Percentiles rank a stretch among this genome's conserved stretches.
These are phyloP conservation scores for Pleurotus eryngii DNA, from an alignment of 768 basidiomycete genomes.

Conservation along the genomic window DNA sequence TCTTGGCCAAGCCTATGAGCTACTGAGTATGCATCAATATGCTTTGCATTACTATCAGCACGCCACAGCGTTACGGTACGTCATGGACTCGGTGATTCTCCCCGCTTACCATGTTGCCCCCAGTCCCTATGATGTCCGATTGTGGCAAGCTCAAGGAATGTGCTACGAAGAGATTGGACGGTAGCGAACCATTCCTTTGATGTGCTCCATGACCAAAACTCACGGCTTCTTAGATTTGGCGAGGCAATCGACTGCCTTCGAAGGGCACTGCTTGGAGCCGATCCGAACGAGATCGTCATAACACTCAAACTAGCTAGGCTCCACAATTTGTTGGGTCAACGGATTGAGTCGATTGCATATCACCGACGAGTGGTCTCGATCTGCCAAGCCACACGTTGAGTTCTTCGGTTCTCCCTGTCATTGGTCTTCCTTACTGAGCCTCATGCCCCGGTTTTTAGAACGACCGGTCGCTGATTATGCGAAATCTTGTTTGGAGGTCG, in stretches of 20 bases:
- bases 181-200: conserved; percentile 31
- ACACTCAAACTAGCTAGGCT: conserved; percentile 73
- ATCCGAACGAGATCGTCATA: conserved; percentile 71
- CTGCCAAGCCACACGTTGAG: conserved; percentile 55
- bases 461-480: conserved; percentile 77
- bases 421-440: conserved; percentile 19
- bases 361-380: conserved; percentile 80
- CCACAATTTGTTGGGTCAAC: conserved; percentile 64
- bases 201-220: not conserved
- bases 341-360: conserved; percentile 67
- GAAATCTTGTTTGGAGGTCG: conserved; percentile 81
- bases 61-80: conserved; percentile 85
- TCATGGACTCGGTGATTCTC: not conserved
- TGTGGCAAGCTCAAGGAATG: conserved; percentile 93
- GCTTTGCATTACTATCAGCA: conserved; percentile 95
- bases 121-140: conserved; percentile 92
- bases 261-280: conserved; percentile 81
- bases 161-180: conserved; percentile 91
- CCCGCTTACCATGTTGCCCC: conserved; percentile 2
- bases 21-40: conserved; percentile 96
- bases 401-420: conserved; percentile 7
- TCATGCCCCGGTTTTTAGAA: conserved; percentile 34
- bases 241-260: conserved; percentile 93
- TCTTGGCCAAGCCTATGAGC: conserved; percentile 95
- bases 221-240: conserved; percentile 48